Base-by-base conservation (phyloP, 441 rosid genomes). In the Francoa sonchifolia region DNA sequence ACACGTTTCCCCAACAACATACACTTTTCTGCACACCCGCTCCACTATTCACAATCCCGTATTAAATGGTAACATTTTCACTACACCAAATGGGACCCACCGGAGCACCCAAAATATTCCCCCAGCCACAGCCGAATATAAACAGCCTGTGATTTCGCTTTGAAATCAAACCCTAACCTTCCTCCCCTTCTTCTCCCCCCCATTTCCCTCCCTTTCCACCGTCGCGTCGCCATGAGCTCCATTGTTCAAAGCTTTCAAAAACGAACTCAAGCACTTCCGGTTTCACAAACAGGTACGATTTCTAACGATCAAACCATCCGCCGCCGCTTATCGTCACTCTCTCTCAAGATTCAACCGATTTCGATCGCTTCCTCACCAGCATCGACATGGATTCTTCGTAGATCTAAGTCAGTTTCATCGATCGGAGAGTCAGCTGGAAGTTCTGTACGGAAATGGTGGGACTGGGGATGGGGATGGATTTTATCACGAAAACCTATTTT, bases 401-500 rank as follows among this genome's bases (percentile, higher is more conserved):
- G 79, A 66, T 76, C 87, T 21, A 77, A 76, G 43, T 82, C 92
- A 0, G 60, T 78, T 4, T 64, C 82, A 3, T 69, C 76, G 37
- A 62, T 72, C 71, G 92, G 78, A 21, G 74, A 62, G 1, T 47
- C 58, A 21, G 70, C 77, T 0, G 74, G 77, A 0, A 72, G 47
- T 43, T 83, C 87, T 8, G 41, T 79, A 10, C 63, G 71, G 47
- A 68, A 73, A 44, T 88, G 93, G 87, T 88, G 95, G 94, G 72
- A 75, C 33, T 69, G 76, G 84, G 66, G 84, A n/a, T 78, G 93
- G 73, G 62, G 77, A 2, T 83, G 94, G 87, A 57, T 88, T 50
- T 56, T 75, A 1, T 80, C 85, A 2, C 64, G 71, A 41, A 88
- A 78, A 44, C 87, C 85, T 0, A 17, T 50, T 0, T 76, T 88